These are phyloP conservation scores for Xerocomus cyaneibrunnescens DNA, from an alignment of 1,284 basidiomycete genomes.

Conservation along the genomic window DNA sequence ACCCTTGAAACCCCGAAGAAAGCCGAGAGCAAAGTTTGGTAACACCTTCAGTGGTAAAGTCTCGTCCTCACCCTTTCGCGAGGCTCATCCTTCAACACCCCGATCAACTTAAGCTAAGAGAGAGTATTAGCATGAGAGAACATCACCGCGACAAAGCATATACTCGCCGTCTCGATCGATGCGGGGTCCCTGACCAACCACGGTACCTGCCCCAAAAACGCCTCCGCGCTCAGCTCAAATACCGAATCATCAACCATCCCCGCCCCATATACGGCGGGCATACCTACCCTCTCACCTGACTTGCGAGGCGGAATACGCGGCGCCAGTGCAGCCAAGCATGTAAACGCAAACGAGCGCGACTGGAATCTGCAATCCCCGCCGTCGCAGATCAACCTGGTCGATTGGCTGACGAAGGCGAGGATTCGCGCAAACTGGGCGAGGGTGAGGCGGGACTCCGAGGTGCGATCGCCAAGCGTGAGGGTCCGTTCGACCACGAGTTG, in stretches of 20 bases:
- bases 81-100: background rate
- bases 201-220: constrained; percentile 1
- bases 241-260: constrained; percentile 1
- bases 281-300: no score
- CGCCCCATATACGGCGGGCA: no score
- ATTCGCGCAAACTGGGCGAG: constrained; percentile 11
- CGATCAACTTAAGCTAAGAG: constrained; percentile 11
- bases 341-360: constrained; percentile 17
- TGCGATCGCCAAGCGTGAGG: background rate
- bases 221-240: constrained; percentile 13
- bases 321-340: constrained; percentile 13
- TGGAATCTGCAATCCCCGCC: constrained; percentile 15
- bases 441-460: background rate
- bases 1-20: no score
- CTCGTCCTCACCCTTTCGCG: background rate
- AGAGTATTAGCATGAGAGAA: background rate
- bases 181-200: constrained; percentile 1
- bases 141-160: no score
- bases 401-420: constrained; percentile 10
- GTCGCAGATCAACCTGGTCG: background rate
- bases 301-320: constrained; percentile 1
- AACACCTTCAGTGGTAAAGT: constrained; percentile 4
- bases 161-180: constrained; percentile 4
- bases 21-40: no score
- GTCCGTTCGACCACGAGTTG: constrained; percentile 13